Evolutionary conservation across 345 rosid genomes (phyloP).

Genomic region (Brassica cretica): DNA sequence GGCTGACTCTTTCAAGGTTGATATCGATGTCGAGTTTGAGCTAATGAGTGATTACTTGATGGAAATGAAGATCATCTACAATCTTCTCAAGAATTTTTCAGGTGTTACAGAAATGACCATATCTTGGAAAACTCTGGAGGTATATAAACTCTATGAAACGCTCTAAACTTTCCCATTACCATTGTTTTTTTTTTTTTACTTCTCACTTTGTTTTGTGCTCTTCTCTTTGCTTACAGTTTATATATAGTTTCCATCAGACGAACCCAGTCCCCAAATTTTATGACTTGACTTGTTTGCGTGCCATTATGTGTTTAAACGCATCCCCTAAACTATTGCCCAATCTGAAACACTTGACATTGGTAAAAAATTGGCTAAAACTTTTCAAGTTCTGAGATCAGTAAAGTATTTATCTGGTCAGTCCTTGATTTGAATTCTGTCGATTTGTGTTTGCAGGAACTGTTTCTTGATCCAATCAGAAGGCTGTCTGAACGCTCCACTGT

Average conservation of each 20-base stretch:
- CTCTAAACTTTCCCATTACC: not conserved
- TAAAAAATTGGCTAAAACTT: not conserved
- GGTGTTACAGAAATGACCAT: not conserved
- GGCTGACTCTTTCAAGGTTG: constrained; percentile 3
- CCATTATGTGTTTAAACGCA: not conserved
- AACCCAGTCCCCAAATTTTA: constrained; percentile 12
- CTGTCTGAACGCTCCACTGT: not conserved
- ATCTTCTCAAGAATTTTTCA: not conserved
- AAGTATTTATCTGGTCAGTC: not conserved
- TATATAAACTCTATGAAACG: not conserved
- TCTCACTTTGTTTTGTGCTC: not conserved
- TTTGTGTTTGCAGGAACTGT: constrained; percentile 6
- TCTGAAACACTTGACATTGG: not conserved
- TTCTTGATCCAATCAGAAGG: not conserved
- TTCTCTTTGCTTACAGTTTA: not conserved
- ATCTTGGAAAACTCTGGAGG: constrained; percentile 9
- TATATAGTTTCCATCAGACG: not conserved
- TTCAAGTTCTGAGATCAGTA: not conserved
- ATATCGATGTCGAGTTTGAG: constrained; percentile 6
- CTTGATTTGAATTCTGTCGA: not conserved
- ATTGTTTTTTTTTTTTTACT: not conserved
- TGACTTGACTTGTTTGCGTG: constrained; percentile 6
- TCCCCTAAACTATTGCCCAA: not conserved
- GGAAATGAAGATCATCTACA: not conserved
- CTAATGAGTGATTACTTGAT: not conserved